These are phyloP conservation scores for Geosmithia flava DNA, from an alignment of 2,329 filamentous ascomycete species.

Conservation along the genomic window DNA sequence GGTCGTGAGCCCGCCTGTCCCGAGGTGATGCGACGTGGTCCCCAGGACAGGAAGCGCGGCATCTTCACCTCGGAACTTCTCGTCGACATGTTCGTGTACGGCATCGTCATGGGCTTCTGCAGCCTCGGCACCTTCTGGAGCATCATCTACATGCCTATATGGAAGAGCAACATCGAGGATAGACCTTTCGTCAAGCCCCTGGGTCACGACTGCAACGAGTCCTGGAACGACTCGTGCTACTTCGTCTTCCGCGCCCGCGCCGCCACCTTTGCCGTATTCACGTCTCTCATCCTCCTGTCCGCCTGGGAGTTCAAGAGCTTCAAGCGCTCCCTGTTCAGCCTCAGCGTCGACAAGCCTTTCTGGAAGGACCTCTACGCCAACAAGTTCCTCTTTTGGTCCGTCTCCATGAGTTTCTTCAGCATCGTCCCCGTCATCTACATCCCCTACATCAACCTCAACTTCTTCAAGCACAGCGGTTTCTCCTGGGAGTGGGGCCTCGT, in stretches of 20 bases:
- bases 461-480: slow-evolving; percentile 63
- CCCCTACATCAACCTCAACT: slow-evolving; percentile 53
- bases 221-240: slow-evolving; percentile 40
- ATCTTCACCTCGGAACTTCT: slow-evolving; percentile 72
- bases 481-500: slow-evolving; percentile 66
- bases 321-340: slow-evolving; percentile 57
- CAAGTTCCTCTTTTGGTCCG: slow-evolving; percentile 57
- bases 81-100: slow-evolving; percentile 70
- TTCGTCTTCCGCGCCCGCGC: slow-evolving; percentile 59
- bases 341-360: slow-evolving; percentile 43
- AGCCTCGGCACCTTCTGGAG: slow-evolving; percentile 56
- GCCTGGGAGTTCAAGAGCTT: slow-evolving; percentile 71
- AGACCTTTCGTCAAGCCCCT: slow-evolving; percentile 16
- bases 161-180: slow-evolving; percentile 24
- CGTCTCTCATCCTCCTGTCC: slow-evolving; percentile 61
- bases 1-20: slow-evolving; percentile 65
- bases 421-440: slow-evolving; percentile 63
- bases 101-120: slow-evolving; percentile 62
- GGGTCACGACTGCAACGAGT: slow-evolving; percentile 50
- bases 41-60: slow-evolving; percentile 54
- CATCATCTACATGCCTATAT: slow-evolving; percentile 28
- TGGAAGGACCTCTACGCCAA: slow-evolving; percentile 57
- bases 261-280: slow-evolving; percentile 61
- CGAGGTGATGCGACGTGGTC: slow-evolving; percentile 70
- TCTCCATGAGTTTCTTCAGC: slow-evolving; percentile 45